Evolutionary conservation across 179 eudicot genomes (phyloP).

Genomic region (Silene noctiflora): DNA sequence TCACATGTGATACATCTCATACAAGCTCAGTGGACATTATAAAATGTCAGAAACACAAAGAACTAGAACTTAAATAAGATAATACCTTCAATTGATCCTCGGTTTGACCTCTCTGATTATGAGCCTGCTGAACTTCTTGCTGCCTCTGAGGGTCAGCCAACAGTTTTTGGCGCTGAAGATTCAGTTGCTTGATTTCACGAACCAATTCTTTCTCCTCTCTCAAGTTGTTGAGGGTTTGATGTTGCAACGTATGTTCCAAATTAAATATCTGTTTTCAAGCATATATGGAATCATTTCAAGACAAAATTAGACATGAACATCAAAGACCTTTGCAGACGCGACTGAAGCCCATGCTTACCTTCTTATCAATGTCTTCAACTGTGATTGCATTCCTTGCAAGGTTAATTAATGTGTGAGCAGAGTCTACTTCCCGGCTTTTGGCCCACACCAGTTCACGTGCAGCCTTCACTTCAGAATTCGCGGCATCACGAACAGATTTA

Average conservation of each 20-base stretch:
- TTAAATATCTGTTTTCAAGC: constrained; percentile 48
- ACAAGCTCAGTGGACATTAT: not conserved
- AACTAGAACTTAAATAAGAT: constrained; percentile 1
- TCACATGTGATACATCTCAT: not conserved
- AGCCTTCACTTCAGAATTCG: constrained; percentile 52
- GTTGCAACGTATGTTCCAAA: constrained; percentile 72
- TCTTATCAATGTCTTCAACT: constrained; percentile 57
- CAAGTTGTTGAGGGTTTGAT: constrained; percentile 59
- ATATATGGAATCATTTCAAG: not conserved
- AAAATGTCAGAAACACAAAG: not conserved
- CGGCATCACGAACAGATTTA: constrained; percentile 40
- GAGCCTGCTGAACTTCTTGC: constrained; percentile 70
- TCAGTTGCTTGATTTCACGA: constrained; percentile 83
- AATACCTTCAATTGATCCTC: constrained; percentile 75
- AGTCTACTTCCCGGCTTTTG: constrained; percentile 65
- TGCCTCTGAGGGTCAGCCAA: constrained; percentile 50
- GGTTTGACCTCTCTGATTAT: constrained; percentile 49
- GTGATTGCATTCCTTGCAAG: constrained; percentile 72
- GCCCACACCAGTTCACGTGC: constrained; percentile 45
- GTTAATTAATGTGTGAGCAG: constrained; percentile 56
- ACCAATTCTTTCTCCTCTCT: constrained; percentile 77
- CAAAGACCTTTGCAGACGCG: constrained; percentile 5
- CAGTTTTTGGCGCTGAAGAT: constrained; percentile 56
- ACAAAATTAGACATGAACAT: constrained; percentile 7
- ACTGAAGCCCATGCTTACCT: constrained; percentile 40